Evolutionary conservation across 495 filamentous ascomycete species (phyloP).

Genomic region (Cenococcum geophilum): DNA sequence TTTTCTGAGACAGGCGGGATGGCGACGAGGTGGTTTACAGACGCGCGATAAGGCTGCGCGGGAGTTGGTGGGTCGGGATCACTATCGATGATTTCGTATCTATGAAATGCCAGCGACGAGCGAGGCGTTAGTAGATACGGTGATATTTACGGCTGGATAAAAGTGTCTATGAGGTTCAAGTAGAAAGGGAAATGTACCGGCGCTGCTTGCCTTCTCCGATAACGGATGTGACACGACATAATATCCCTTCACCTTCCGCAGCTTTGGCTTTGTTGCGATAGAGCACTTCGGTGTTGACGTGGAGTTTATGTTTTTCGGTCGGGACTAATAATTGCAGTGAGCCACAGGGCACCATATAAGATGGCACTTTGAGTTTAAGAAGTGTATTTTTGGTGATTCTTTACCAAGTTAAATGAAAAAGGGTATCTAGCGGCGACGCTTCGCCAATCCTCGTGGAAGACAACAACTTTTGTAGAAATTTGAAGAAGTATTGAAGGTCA

Average conservation of each 20-base stretch:
- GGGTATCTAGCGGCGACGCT: too few relatives aligned
- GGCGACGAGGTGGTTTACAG: conserved; percentile 72
- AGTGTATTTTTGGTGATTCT: neutral
- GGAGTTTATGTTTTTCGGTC: conserved; percentile 41
- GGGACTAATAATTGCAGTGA: neutral
- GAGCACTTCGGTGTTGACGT: conserved; percentile 73
- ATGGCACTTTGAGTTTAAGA: neutral
- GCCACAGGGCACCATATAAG: too few relatives aligned
- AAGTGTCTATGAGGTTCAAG: neutral
- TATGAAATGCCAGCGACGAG: conserved; percentile 22
- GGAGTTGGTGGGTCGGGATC: conserved; percentile 72
- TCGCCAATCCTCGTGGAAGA: too few relatives aligned
- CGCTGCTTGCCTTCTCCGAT: conserved; percentile 81
- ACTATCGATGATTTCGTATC: conserved; percentile 91
- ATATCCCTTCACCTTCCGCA: conserved; percentile 75
- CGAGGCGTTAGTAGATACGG: neutral
- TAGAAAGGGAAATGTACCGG: conserved; percentile 41
- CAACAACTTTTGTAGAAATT: neutral
- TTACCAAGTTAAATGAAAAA: too few relatives aligned
- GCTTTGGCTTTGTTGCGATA: conserved; percentile 69
- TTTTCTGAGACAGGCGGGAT: conserved; percentile 56
- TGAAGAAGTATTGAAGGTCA: neutral
- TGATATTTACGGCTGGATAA: neutral
- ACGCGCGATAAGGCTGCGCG: conserved; percentile 58
- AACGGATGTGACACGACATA: conserved; percentile 80